Percentiles rank a stretch among this genome's conserved stretches.
Evolutionary conservation across 192 early-diverging fungal genomes (phyloP).

Genomic region (Physocladia obscura): DNA sequence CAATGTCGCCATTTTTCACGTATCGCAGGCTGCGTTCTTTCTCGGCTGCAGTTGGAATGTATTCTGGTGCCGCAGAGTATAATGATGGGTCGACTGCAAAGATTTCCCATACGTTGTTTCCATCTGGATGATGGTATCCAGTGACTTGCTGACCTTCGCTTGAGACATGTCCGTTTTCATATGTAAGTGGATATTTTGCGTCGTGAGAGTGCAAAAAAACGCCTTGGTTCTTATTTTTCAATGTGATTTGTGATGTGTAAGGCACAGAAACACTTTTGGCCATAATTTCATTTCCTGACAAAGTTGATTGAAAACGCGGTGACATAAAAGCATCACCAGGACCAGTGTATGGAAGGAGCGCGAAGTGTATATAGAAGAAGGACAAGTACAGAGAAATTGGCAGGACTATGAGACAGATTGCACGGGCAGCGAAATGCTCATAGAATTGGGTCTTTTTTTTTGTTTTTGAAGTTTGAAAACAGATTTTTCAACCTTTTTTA

Average conservation of each 20-base stretch:
- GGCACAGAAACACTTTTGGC: conserved; percentile 64
- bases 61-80: conserved; percentile 15
- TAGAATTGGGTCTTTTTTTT: conserved; percentile 58
- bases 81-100: conserved; percentile 48
- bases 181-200: conserved; percentile 80
- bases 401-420: conserved; percentile 77
- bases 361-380: conserved; percentile 94
- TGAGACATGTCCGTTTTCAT: conserved; percentile 88
- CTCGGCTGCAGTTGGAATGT: conserved; percentile 26
- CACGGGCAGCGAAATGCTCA: conserved; percentile 83
- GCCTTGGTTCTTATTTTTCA: conserved; percentile 75
- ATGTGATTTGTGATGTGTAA: conserved; percentile 75
- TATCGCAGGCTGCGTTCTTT: conserved; percentile 45
- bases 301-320: conserved; percentile 79
- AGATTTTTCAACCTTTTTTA: neutral
- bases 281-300: conserved; percentile 73
- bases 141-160: conserved; percentile 82
- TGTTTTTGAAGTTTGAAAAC: neutral
- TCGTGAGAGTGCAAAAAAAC: conserved; percentile 79
- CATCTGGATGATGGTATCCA: conserved; percentile 76
- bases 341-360: conserved; percentile 73
- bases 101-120: conserved; percentile 84
- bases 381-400: conserved; percentile 77
- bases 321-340: conserved; percentile 94
- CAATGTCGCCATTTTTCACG: conserved; percentile 56